These are phyloP conservation scores for Whalleya microplaca DNA, from an alignment of 2,329 filamentous ascomycete genomes.

Conservation along the genomic window DNA sequence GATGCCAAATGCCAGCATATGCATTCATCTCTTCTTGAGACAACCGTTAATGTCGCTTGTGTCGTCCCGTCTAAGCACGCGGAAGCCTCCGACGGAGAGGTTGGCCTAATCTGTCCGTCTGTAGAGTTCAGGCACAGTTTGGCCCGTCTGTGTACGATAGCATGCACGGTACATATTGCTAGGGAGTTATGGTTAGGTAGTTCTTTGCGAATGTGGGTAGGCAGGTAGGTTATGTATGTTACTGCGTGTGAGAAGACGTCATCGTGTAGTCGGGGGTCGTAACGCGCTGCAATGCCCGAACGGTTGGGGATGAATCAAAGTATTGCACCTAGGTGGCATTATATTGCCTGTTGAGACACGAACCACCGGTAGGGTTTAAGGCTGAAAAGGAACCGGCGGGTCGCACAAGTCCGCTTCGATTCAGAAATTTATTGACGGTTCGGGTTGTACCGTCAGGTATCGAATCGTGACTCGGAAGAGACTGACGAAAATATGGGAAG, in stretches of 20 bases:
- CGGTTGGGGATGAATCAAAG: not conserved
- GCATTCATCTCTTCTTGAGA: constrained; percentile 10
- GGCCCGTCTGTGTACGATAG: not conserved
- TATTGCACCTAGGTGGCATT: not conserved
- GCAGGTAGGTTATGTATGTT: not conserved
- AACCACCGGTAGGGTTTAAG: not conserved
- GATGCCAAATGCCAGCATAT: constrained; percentile 15
- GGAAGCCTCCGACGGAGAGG: constrained; percentile 14
- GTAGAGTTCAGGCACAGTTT: not conserved
- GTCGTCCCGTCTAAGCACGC: constrained; percentile 9
- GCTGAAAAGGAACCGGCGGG: not conserved
- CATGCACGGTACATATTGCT: not conserved
- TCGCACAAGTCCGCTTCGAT: not conserved
- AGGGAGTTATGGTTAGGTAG: too few species aligned
- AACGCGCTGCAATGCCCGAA: not conserved
- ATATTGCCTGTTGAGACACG: not conserved
- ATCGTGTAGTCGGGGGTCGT: not conserved
- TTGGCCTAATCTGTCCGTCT: not conserved
- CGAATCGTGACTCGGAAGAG: not conserved
- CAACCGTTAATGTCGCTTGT: not conserved
- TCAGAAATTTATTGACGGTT: not conserved
- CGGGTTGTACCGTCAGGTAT: not conserved
- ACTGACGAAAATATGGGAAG: not conserved
- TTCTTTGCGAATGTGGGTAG: not conserved
- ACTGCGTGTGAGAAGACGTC: not conserved